Evolutionary conservation across 139 green algal species (phyloP), one percentile per base, ranked within the genome.

Genomic region (Pleodorina starrii): DNA sequence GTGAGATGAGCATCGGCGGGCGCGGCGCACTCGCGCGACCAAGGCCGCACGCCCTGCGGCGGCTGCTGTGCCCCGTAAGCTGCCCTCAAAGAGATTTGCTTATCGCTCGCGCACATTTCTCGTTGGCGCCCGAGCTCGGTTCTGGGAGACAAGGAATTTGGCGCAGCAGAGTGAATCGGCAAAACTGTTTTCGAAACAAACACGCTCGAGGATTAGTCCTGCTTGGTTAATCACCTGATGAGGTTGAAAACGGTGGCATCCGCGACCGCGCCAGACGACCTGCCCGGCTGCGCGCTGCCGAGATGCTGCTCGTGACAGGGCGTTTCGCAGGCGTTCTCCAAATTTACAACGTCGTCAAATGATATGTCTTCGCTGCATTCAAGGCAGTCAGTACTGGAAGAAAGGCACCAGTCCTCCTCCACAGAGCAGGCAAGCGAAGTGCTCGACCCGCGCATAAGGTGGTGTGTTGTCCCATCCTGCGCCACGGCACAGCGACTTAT

Each of bases 301-400:
- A 14, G 40, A 57, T 25, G 10, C 72, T 35, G 72, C 43, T 57
- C 40, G 10, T 10, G 10, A 14, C 43, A 35, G 42, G 16, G 14
- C 40, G 11, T 12, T 17, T 57, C 72, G 72, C 40, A 80, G 27
- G 40, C 42, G 72, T 57, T 40, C 23, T 80, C 72, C 16, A 32
- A 59, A 25, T 29, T 48, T 19, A 48, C 32, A 32, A 17, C 29
- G 46, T 51, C 72, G 14, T 80, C 38, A 19, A 17, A 38, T 9
- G 40, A 42, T 12, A 80, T 80, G 19, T 80, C 72, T 36, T 80
- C 72, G 27, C 40, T 80, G 40, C 72, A 80, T 11, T 80, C 72
- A 35, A 80, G 14, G 35, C 42, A 11, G 27, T 59, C 40, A 12
- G 42, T 40, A 40, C 72, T 80, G 0, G 72, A 80, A 0, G 72